Evolutionary conservation across 352 stramenopile genomes (phyloP).

Genomic region (Phytophthora capsici): DNA sequence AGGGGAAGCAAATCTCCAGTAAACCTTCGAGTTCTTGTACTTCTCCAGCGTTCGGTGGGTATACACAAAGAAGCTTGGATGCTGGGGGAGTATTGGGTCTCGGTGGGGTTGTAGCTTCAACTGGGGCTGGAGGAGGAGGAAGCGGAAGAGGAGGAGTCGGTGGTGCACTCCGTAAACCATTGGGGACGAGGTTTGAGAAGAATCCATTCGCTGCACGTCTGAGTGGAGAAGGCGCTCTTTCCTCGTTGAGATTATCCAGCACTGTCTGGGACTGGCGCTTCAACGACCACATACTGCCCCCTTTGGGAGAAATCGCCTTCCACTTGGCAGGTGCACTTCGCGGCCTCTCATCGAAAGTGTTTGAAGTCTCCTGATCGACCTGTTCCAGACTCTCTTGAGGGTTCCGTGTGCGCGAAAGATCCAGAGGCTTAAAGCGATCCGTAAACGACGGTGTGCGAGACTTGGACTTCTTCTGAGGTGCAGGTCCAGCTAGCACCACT

Average conservation of each 20-base stretch:
- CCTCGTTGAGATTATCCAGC: conserved; percentile 41
- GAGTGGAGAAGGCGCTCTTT: conserved; percentile 26
- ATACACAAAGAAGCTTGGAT: conserved; percentile 65
- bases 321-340: conserved; percentile 30
- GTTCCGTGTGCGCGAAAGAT: conserved; percentile 53
- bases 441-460: conserved; percentile 37
- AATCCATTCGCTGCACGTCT: conserved; percentile 37
- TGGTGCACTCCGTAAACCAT: conserved; percentile 37
- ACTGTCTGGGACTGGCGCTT: conserved; percentile 35
- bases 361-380: conserved; percentile 15
- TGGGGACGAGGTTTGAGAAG: conserved; percentile 44
- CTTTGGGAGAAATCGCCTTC: conserved; percentile 29
- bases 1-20: conserved; percentile 80
- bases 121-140: conserved; percentile 7
- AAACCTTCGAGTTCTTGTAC: conserved; percentile 69
- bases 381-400: conserved; percentile 44
- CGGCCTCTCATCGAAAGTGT: conserved; percentile 18
- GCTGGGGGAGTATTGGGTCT: conserved; percentile 16
- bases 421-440: conserved; percentile 46
- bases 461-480: conserved; percentile 38
- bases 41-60: conserved; percentile 45
- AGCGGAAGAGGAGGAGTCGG: conserved; percentile 30
- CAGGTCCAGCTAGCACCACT: conserved; percentile 64
- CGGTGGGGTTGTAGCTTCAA: conserved; percentile 9
- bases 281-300: conserved; percentile 29